phyloP scores from a whole-genome alignment of 768 basidiomycete species.

The Hericium coralloides region DNA sequence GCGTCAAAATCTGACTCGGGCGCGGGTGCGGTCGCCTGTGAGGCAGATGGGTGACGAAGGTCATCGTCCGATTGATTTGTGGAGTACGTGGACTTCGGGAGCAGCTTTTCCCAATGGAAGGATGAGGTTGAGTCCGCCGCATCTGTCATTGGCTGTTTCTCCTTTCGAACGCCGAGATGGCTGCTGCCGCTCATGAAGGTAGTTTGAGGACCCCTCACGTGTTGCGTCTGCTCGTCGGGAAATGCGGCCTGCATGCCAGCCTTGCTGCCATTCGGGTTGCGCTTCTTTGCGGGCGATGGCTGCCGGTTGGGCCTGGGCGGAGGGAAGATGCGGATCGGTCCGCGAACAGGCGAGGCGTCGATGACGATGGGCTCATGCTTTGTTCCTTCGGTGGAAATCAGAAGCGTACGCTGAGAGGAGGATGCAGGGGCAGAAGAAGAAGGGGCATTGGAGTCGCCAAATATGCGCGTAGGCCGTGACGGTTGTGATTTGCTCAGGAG shows the following conservation, averaged over 20 bases:
- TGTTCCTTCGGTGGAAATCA: slow-evolving; percentile 1
- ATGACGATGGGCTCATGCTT: slow-evolving; percentile 6
- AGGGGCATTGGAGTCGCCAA: no score
- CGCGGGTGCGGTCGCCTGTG: no score
- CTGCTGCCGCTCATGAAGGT: neutral
- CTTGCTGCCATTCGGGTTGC: neutral
- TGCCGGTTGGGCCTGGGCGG: neutral
- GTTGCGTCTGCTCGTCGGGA: neutral
- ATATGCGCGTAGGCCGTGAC: no score
- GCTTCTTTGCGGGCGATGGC: neutral
- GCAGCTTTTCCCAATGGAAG: no score
- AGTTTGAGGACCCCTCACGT: neutral
- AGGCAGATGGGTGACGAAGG: no score
- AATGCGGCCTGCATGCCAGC: neutral
- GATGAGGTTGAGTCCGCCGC: no score
- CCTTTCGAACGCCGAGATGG: no score
- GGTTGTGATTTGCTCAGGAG: slow-evolving; percentile 2
- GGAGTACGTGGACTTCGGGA: no score
- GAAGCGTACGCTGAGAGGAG: no score
- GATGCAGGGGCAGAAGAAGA: no score
- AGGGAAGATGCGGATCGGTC: neutral
- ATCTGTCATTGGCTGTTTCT: no score
- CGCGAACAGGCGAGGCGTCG: slow-evolving; percentile 6
- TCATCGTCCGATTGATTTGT: no score
- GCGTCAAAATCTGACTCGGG: neutral